Evolutionary conservation across 768 basidiomycete genomes (phyloP), one percentile per base, ranked within the genome.

Genomic region (Infundibulicybe gibba): DNA sequence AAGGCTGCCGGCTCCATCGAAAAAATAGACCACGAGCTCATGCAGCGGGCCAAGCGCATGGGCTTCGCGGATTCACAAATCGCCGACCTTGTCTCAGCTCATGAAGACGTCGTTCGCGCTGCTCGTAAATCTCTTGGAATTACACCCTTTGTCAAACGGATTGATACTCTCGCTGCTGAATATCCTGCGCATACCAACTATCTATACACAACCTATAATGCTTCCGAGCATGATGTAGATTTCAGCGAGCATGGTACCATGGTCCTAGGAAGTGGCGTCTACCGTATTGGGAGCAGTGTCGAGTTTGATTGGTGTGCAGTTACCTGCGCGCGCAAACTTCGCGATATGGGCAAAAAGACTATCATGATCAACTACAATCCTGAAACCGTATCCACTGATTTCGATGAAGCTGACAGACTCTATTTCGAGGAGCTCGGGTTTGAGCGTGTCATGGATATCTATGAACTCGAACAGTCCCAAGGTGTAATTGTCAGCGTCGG

Each of bases 291-390:
- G 40, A 92, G 89, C 66, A 94, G 90, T 54, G 97, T 99, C 61
- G 97, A 99, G 74, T 99, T 99, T 63, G 97, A 99, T 65, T 99
- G 97, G 97, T 99, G 97, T 64, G 95, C 97, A n/a, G 97, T 99
- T 34, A 97, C 95, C 1, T 98, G 94, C 64, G 93, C 94, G 12
- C 78, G 97, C 50, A 88, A 88, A 63, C 80, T 99, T 45, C 79
- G 94, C 58, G 82, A 88, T 54, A 90, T 93, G 80, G 94, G 94
- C 64, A 87, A 89, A 62, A 84, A 84, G 69, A 97, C 97, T 38
- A 85, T 99, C 71, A 98, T 98, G 95, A 79, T 99, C 78, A 99
- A 99, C 75, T 99, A 99, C 70, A 99, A 98, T 69, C 95, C 95
- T 8, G 97, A 99, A 70, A 99, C 97, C 3, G 97, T 98, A 35